Evolutionary conservation across 2,329 filamentous ascomycete genomes (phyloP), one percentile per base, ranked within the genome.

Genomic region (Ceratocystis diversiconidia): DNA sequence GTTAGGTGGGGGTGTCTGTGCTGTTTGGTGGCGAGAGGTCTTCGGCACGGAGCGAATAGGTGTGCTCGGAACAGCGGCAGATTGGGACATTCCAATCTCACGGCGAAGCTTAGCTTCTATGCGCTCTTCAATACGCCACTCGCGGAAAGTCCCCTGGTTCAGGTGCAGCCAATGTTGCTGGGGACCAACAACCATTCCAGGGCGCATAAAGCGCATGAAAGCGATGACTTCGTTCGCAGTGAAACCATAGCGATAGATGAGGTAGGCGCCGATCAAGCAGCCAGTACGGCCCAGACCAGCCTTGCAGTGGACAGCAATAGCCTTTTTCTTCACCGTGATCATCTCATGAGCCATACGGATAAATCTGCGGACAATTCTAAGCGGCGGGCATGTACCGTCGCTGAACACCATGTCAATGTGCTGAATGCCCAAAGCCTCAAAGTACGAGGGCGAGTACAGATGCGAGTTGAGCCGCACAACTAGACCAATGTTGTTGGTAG

Each of bases 381-480:
- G 79, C 1, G 90, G 86, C 25, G 94, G 94, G 74, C 94, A 99
- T 3, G 94, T 99, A 69, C 94, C 94, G 71, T 99, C 94, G 72
- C 97, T 94, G 73, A 99, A 99, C 72, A 99, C 97, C 94, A 99
- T 99, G 77, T 99, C 94, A 50, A 97, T 80, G 74, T 99, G 94
- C 72, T 91, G 87, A 72, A 99, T 97, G 36, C 92, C 92, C 63
- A 99, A 80, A 2, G 92, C 90, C 69, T 92, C 94, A 75, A 99
- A 99, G 78, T 92, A 96, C n/a, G 91, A 92, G 0, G 94, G 89
- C 0, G 90, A 95, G 79, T 99, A 99, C 6, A 99, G 83, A 70
- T 92, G 89, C 0, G 92, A 97, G 79, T 99, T 99, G 69, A 99
- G 80, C 52, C 94, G 87, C 52, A 99, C 94, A 2, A 99, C 92